Base-by-base conservation (phyloP, 2,329 filamentous ascomycete genomes). In the Pseudophaeomoniella oleicola region DNA sequence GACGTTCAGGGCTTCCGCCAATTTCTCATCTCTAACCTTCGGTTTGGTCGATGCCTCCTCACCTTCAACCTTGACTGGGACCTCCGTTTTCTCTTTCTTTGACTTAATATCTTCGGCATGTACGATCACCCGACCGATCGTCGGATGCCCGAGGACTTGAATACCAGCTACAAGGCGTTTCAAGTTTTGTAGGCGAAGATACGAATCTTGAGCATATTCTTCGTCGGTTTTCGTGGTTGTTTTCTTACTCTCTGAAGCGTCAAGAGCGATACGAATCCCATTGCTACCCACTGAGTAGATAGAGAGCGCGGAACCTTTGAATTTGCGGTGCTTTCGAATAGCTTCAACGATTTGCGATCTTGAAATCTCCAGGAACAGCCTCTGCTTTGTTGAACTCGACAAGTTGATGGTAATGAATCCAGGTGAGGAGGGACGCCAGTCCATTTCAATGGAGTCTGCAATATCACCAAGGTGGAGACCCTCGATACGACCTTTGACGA, bases 401-500 rank as follows among this genome's bases (percentile, higher is more conserved):
- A 98, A 75, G 45, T 81, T 76, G 50, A 96, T 72, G 30, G 81
- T 78, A 39, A 98, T 71, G 30, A 77, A 73, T 0, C 72, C 69
- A n/a, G 80, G 77, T 19, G 27, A 29, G 19, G 38, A 37, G 4
- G 37, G 35, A 30, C 40, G 42, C 83, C 87, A 96, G 44, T 83
- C 79, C 46, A 94, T 86, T 50, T 94, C 85, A 19, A 94, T 73
- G 47, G 76, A 90, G 34, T 72, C 70, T 40, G 93, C 74, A 31
- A 80, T 71, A 47, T 98, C 90, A 13, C 78, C 75, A 10, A 98
- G 66, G 49, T 78, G 94, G 0, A 88, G 94, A 68, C 94, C 94
- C 57, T 96, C 88, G 39, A 98, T 92, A 32, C 87, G 77, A 12
- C 79, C 85, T 59, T 96, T 93, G 46, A 94, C 88, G 30, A 94